Percentiles rank a stretch among this genome's conserved stretches.
phyloP scores from a whole-genome alignment of 2,329 filamentous ascomycete species.

The Pseudomassariella vexata region DNA sequence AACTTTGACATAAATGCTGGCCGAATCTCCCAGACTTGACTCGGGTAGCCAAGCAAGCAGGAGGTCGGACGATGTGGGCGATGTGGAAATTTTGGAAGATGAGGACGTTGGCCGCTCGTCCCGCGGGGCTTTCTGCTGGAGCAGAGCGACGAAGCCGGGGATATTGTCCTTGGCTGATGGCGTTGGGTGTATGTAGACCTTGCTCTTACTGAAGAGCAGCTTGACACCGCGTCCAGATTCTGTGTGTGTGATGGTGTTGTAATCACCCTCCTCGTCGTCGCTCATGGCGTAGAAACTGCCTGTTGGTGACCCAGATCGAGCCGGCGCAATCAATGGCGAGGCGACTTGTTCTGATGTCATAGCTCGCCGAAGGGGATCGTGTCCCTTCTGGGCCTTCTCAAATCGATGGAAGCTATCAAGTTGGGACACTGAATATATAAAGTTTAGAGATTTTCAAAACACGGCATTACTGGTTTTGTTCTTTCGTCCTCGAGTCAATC shows the following conservation, averaged over 20 bases:
- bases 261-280: constrained; percentile 92
- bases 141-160: constrained; percentile 81
- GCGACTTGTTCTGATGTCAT: constrained; percentile 6
- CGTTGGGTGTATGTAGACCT: constrained; percentile 95
- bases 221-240: constrained; percentile 80
- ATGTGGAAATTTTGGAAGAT: constrained; percentile 30
- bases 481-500: too few relatives aligned
- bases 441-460: too few relatives aligned
- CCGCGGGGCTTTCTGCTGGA: constrained; percentile 72
- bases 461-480: too few relatives aligned
- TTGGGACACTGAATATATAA: too few relatives aligned
- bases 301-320: constrained; percentile 1
- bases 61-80: constrained; percentile 61
- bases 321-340: too few relatives aligned
- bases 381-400: too few relatives aligned
- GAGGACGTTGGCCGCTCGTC: constrained; percentile 35
- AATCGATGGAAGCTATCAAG: too few relatives aligned
- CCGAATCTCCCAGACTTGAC: constrained; percentile 75
- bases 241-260: constrained; percentile 84
- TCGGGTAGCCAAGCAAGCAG: constrained; percentile 93
- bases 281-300: constrained; percentile 78
- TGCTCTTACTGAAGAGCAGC: constrained; percentile 93
- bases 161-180: constrained; percentile 95
- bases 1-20: constrained; percentile 90
- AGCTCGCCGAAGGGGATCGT: constrained; percentile 5